phyloP scores from a whole-genome alignment of 108 stramenopile species.

The Nitzschia sp. region DNA sequence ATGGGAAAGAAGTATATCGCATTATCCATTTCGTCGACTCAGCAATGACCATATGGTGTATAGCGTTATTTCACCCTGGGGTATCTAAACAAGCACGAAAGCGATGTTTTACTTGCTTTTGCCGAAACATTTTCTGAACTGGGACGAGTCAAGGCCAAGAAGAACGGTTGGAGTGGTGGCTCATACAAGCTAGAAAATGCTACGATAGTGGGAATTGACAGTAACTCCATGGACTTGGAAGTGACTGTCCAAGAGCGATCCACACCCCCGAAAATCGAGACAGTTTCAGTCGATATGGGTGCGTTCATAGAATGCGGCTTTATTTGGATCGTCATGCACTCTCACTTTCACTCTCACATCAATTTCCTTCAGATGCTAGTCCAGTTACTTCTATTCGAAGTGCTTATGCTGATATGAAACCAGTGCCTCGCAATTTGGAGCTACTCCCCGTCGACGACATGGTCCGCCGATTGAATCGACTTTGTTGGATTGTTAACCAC shows the following conservation, averaged over 20 bases:
- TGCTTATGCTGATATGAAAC: conserved; percentile 4
- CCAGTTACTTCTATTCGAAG: conserved; percentile 22
- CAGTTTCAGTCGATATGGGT: conserved; percentile 31
- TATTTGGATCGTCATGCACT: not conserved
- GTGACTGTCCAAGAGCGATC: conserved; percentile 35
- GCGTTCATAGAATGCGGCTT: not conserved
- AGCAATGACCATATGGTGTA: too few species aligned
- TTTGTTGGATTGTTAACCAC: conserved; percentile 70
- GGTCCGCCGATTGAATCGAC: conserved; percentile 66
- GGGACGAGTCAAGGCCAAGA: conserved; percentile 54
- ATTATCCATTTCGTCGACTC: too few species aligned
- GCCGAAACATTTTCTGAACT: conserved; percentile 67
- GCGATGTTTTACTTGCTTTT: conserved; percentile 54
- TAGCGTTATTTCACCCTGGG: conserved; percentile 47
- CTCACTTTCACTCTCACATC: conserved; percentile 1
- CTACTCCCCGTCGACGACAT: conserved; percentile 62
- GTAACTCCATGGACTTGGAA: conserved; percentile 40
- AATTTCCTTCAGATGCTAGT: conserved; percentile 11
- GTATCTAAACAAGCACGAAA: conserved; percentile 83
- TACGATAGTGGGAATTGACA: conserved; percentile 52
- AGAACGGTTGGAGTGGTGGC: conserved; percentile 75
- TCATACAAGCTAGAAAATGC: conserved; percentile 61
- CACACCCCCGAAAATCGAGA: conserved; percentile 1
- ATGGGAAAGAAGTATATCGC: not conserved
- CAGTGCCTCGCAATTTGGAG: conserved; percentile 43